These are phyloP conservation scores for Solanum hybrid DNA, from an alignment of 305 asterid species.

Conservation along the genomic window DNA sequence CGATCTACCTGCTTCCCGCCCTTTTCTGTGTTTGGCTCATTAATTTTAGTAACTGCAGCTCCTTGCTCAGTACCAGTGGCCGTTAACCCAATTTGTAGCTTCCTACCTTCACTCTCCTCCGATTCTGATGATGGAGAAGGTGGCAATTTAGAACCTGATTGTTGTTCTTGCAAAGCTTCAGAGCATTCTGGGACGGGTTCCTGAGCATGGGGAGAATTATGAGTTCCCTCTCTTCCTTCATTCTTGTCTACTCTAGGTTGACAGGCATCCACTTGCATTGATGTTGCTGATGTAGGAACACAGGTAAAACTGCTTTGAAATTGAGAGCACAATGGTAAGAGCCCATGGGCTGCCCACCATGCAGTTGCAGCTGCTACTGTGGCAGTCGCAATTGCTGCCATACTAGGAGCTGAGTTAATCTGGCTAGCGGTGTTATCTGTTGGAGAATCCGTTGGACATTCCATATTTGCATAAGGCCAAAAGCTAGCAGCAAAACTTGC, in stretches of 20 bases:
- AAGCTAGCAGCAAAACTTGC: slow-evolving; percentile 76
- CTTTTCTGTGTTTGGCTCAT: slow-evolving; percentile 44
- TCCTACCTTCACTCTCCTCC: slow-evolving; percentile 50
- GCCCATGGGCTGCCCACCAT: slow-evolving; percentile 98
- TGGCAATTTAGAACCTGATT: slow-evolving; percentile 36
- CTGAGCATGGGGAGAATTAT: slow-evolving; percentile 34
- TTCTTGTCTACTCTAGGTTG: slow-evolving; percentile 24
- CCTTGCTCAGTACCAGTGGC: slow-evolving; percentile 30
- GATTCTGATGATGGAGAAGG: slow-evolving; percentile 47
- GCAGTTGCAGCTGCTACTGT: slow-evolving; percentile 96
- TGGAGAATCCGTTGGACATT: slow-evolving; percentile 31
- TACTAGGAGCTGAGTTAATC: slow-evolving; percentile 46
- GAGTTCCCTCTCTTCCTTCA: slow-evolving; percentile 35
- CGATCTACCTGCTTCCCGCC: slow-evolving; percentile 70
- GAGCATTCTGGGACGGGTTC: slow-evolving; percentile 40
- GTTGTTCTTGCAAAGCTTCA: slow-evolving; percentile 47
- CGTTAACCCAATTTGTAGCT: slow-evolving; percentile 25
- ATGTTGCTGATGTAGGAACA: slow-evolving; percentile 42
- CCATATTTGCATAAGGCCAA: slow-evolving; percentile 54
- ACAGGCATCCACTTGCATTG: slow-evolving; percentile 30
- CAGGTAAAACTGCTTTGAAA: slow-evolving; percentile 49
- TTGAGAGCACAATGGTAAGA: slow-evolving; percentile 77
- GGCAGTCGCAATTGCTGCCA: slow-evolving; percentile 83
- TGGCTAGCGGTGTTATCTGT: slow-evolving; percentile 24
- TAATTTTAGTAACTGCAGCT: slow-evolving; percentile 24